These are phyloP conservation scores for Cephalotrichum gorgonifer DNA, from an alignment of 2,329 filamentous ascomycete genomes.

Conservation along the genomic window DNA sequence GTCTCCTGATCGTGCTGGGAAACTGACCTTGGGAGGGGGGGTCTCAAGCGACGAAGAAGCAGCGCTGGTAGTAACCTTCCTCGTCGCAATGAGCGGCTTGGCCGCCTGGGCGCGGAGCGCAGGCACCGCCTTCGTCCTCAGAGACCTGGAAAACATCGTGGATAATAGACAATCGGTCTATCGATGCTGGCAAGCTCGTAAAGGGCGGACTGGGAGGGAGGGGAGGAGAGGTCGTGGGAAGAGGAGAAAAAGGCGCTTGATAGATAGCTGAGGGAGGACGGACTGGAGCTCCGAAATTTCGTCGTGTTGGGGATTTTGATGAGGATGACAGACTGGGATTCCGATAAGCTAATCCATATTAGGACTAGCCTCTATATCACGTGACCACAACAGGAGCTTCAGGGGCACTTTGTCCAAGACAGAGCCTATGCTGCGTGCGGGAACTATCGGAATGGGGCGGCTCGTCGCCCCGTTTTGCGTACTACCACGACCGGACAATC, in stretches of 20 bases:
- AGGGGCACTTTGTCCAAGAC: neutral
- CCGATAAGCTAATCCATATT: constrained; percentile 1
- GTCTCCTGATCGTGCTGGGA: neutral
- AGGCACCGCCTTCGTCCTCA: constrained; percentile 47
- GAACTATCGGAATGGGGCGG: no score
- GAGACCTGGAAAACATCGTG: constrained; percentile 60
- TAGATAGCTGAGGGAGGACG: constrained; percentile 14
- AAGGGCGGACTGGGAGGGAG: constrained; percentile 17
- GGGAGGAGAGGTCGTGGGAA: constrained; percentile 18
- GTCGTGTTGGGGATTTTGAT: constrained; percentile 30
- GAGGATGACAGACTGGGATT: neutral
- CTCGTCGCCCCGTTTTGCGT: no score
- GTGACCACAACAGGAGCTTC: constrained; percentile 2
- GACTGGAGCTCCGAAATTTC: constrained; percentile 31
- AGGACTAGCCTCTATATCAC: neutral
- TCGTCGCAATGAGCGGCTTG: constrained; percentile 36
- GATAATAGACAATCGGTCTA: constrained; percentile 16
- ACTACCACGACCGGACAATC: no score
- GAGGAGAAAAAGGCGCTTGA: constrained; percentile 17
- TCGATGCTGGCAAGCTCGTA: constrained; percentile 7
- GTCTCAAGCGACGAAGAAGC: constrained; percentile 84
- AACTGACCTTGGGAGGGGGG: constrained; percentile 42
- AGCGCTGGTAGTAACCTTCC: constrained; percentile 89
- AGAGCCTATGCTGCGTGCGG: no score
- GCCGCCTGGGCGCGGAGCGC: constrained; percentile 44